Conservation (phyloP, 2,329 filamentous ascomycete genomes). For the Colletotrichum orbiculare region DNA sequence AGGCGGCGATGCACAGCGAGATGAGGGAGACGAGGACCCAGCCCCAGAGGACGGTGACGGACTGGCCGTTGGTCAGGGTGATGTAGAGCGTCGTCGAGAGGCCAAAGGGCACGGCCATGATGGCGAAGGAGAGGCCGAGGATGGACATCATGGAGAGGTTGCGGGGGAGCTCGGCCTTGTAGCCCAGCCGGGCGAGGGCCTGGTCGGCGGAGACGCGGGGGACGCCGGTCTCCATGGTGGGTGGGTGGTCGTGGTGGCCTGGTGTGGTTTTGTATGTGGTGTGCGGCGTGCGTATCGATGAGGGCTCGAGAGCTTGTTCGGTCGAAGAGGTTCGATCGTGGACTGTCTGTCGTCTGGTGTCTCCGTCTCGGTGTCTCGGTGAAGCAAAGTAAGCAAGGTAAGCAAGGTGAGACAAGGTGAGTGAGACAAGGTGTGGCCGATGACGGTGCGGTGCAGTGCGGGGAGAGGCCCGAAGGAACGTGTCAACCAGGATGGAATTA, state of each 20-base stretch:
- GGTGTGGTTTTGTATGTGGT: neutral
- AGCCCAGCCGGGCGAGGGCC: conserved; percentile 56
- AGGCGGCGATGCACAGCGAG: conserved; percentile 71
- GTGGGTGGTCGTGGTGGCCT: neutral
- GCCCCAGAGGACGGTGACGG: conserved; percentile 76
- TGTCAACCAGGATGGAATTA: too few relatives aligned
- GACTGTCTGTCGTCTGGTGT: too few relatives aligned
- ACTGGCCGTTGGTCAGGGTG: conserved; percentile 74
- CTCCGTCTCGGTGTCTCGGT: too few relatives aligned
- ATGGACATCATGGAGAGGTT: conserved; percentile 68
- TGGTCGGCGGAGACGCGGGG: conserved; percentile 34
- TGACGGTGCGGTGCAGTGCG: too few relatives aligned
- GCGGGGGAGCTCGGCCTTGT: conserved; percentile 61
- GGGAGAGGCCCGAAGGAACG: too few relatives aligned
- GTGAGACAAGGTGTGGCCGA: too few relatives aligned
- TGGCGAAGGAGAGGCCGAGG: conserved; percentile 75
- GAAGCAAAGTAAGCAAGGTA: too few relatives aligned
- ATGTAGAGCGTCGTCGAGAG: conserved; percentile 76
- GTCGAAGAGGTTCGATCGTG: too few relatives aligned
- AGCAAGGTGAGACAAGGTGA: too few relatives aligned
- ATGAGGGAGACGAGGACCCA: conserved; percentile 75
- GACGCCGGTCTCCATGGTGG: conserved; percentile 19
- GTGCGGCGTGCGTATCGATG: neutral
- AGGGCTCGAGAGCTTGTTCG: too few relatives aligned
- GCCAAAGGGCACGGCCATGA: conserved; percentile 79